Base-by-base conservation (phyloP, 208 protist genomes). In the Tritrichomonas musculus region DNA sequence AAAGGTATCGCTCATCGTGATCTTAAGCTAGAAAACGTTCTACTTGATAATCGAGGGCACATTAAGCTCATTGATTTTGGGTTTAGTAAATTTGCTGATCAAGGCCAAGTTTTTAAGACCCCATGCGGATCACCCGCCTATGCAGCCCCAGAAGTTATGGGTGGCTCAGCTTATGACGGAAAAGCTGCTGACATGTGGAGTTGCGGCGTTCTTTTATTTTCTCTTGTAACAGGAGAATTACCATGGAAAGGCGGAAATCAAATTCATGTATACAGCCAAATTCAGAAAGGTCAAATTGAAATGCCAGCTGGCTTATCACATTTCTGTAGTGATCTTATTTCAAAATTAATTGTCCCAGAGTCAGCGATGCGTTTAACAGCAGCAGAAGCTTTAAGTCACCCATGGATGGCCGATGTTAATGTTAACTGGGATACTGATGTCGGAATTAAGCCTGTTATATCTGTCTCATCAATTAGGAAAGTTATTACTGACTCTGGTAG, bases 1-100 rank as follows among this genome's bases (percentile, higher is more conserved):
- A 69, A 94, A 82, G 93, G 93, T 30, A 88, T 94, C 47, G 92
- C 93, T 0, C 93, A 94, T 41, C 27, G 93, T 41, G 93, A 94
- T 60, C 47, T 94, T 8, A 94, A 94, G 53, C 39, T 53, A 25
- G 73, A 84, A 84, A 84, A 84, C 44, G 44, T 53, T 33, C n/a
- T 84, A 55, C 11, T 84, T 11, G 73, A 84, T 84, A 13, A 9
- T n/a, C 17, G 25, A 11, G 73, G 73, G 8, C 36, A 84, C 44
- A 44, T 84, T n/a, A 84, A 84, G 53, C 27, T 84, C 13, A 44
- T 84, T 84, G 73, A 84, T 84, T 84, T 84, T 84, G 73, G 73
- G 14, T 84, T 84, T 53, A 53, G 41, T 25, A 4, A 44, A 25
- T 84, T 84, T 84, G 73, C 73, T 55, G 44, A 84, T 47, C 27